Conservation (phyloP, 495 filamentous ascomycete genomes). For the Lineolata rhizophorae region DNA sequence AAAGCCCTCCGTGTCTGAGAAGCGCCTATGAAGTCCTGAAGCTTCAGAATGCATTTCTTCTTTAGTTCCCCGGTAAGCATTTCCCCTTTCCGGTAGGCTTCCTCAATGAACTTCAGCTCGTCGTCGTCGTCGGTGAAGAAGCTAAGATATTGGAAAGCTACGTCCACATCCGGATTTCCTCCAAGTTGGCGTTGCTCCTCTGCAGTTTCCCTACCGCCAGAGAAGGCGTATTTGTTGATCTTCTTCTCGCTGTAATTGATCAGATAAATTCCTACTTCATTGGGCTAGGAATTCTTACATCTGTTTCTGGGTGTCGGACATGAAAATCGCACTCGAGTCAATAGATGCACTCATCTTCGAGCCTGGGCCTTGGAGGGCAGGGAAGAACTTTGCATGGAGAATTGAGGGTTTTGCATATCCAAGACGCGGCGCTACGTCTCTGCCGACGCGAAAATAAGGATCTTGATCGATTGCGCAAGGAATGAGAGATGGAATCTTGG, state of each 20-base stretch:
- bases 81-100: slow-evolving; percentile 48
- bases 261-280: too few relatives aligned
- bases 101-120: slow-evolving; percentile 50
- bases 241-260: too few relatives aligned
- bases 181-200: slow-evolving; percentile 65
- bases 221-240: slow-evolving; percentile 89
- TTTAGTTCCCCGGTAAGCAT: slow-evolving; percentile 67
- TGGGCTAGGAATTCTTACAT: too few relatives aligned
- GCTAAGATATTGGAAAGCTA: slow-evolving; percentile 74
- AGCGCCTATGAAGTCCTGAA: slow-evolving; percentile 55
- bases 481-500: slow-evolving; percentile 63
- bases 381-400: slow-evolving; percentile 79
- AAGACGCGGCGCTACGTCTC: slow-evolving; percentile 54
- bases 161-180: slow-evolving; percentile 76
- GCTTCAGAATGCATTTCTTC: slow-evolving; percentile 52
- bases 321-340: slow-evolving; percentile 59
- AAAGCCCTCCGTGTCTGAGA: slow-evolving; percentile 65
- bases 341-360: slow-evolving; percentile 76
- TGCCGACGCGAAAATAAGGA: slow-evolving; percentile 77
- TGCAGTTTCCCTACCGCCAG: slow-evolving; percentile 57
- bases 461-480: slow-evolving; percentile 95
- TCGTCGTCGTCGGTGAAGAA: slow-evolving; percentile 89
- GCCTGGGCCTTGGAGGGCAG: slow-evolving; percentile 72
- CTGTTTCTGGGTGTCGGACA: slow-evolving; percentile 67
- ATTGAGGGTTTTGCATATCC: slow-evolving; percentile 54